Evolutionary conservation across 768 basidiomycete genomes (phyloP), one percentile per base, ranked within the genome.

Genomic region (Russula sp.): DNA sequence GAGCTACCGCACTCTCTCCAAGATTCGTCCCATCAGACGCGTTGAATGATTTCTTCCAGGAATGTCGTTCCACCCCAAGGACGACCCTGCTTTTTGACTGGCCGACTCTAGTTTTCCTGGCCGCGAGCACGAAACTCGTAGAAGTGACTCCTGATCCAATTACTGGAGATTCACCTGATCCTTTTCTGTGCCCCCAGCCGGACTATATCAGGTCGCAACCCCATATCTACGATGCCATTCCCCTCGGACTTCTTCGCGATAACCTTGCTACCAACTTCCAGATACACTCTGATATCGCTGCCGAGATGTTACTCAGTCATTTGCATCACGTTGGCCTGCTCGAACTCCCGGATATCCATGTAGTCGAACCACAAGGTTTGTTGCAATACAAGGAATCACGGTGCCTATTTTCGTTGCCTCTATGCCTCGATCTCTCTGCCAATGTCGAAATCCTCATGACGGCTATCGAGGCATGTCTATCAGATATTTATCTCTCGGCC

Each of bases 401-500:
- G 56, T 88, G 85, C 68, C 75, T 74, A 9, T 91, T 91, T 67
- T 85, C 85, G 1, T 72, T 92, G 20, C 89, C 91, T 1, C 72
- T 88, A 10, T 82, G 86, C 0, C 78, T 91, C 47, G 91, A 93
- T 66, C 73, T 85, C 13, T 87, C 89, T 1, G 78, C 79, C 18
- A 84, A 85, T 51, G 88, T 93, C 7, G 90, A 92, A 69, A 82
- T 79, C 0, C 76, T 94, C 34, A 82, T 91, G 20, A 79, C 84
- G 7, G 79, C 87, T 5, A 82, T 91, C 32, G 90, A 91, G 70
- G 81, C 82, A 5, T 87, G 85, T 67, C 75, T 94, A 27, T 75
- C 78, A 6, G 88, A 91, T 68, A 70, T 90, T 31, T 85, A 91
- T 71, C 75, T 94, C 34, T 82, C 86, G 3, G 77, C 85, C 32